Conservation (phyloP, 2,329 filamentous ascomycete species). For the Fusarium sororula region DNA sequence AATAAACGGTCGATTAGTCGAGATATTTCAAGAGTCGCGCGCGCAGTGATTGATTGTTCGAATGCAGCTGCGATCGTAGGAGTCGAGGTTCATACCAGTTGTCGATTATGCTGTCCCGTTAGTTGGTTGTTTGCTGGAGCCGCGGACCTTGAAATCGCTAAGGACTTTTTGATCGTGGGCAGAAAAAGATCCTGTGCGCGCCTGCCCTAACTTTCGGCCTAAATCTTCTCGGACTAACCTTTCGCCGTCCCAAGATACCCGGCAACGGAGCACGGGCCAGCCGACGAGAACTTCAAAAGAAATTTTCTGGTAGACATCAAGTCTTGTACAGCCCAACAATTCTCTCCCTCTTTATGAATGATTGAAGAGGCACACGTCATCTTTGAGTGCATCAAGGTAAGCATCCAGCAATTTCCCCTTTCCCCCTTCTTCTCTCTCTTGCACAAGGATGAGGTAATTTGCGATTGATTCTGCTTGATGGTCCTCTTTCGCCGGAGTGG, state of each 20-base stretch:
- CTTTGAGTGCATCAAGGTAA: conserved; percentile 43
- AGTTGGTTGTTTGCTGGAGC: conserved; percentile 50
- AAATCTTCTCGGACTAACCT: conserved; percentile 36
- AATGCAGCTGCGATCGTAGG: conserved; percentile 40
- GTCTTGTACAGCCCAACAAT: neutral
- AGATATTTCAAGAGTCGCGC: conserved; percentile 37
- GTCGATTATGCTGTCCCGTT: conserved; percentile 52
- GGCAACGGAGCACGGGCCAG: conserved; percentile 34
- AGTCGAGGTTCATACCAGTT: conserved; percentile 50
- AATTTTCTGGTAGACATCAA: conserved; percentile 26
- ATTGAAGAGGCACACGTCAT: conserved; percentile 33
- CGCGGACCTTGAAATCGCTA: conserved; percentile 50
- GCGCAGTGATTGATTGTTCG: conserved; percentile 40
- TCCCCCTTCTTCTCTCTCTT: conserved; percentile 2
- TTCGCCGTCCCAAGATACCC: conserved; percentile 36
- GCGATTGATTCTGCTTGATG: conserved; percentile 92
- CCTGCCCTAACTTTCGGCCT: conserved; percentile 44
- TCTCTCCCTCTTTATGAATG: neutral
- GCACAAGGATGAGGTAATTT: conserved; percentile 93
- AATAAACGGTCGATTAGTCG: conserved; percentile 48
- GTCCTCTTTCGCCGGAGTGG: conserved; percentile 88
- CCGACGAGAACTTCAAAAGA: conserved; percentile 41
- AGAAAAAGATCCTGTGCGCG: conserved; percentile 51
- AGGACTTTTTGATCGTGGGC: conserved; percentile 54
- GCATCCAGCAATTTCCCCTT: conserved; percentile 8